phyloP scores from a whole-genome alignment of 257 asterid genomes.

The Paulownia fortunei region DNA sequence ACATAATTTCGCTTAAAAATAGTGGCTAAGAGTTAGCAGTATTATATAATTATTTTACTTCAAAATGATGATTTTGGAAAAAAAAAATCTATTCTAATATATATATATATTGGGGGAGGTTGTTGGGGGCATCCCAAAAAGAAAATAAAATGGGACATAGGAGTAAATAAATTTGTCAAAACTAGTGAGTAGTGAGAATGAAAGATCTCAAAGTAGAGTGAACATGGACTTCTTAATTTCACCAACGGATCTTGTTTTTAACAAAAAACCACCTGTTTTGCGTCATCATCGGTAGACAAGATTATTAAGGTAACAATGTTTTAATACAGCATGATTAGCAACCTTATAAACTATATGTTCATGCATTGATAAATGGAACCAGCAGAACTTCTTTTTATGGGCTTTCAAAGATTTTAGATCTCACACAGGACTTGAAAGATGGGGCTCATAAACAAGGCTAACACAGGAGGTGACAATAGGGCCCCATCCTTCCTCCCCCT shows the following conservation, averaged over 20 bases:
- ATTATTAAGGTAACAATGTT: slow-evolving; percentile 22
- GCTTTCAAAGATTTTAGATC: neutral
- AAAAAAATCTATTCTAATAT: too few species aligned
- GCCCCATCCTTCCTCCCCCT: neutral
- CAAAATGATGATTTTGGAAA: too few species aligned
- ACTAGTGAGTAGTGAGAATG: too few species aligned
- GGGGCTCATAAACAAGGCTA: neutral
- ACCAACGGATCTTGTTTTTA: neutral
- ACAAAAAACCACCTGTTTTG: slow-evolving; percentile 6
- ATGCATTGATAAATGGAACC: neutral
- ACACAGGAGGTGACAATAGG: neutral
- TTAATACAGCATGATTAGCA: neutral
- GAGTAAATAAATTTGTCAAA: too few species aligned
- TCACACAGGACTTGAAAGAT: neutral
- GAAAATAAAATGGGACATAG: too few species aligned
- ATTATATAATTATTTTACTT: too few species aligned
- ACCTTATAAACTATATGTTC: neutral
- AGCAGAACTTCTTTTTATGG: neutral
- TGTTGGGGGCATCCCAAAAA: too few species aligned
- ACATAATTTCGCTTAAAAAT: too few species aligned
- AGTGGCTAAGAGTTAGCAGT: too few species aligned
- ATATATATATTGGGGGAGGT: too few species aligned
- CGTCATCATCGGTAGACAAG: slow-evolving; percentile 23
- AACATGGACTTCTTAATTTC: neutral
- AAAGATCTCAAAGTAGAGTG: neutral